Evolutionary conservation across 495 filamentous ascomycete species (phyloP).

Genomic region (Neurospora sp.): DNA sequence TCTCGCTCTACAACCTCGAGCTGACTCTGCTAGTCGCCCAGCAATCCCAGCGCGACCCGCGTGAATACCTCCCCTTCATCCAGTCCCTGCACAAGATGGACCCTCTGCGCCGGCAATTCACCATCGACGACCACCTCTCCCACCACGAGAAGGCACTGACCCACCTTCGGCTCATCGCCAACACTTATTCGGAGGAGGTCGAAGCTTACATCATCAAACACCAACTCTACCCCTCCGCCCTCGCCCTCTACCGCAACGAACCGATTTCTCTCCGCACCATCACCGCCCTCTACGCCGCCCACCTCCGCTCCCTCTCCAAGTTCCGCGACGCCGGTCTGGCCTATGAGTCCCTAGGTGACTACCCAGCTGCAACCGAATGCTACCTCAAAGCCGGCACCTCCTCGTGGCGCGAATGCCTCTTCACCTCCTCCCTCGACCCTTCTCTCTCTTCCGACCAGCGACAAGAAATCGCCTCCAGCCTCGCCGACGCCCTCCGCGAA

Average conservation of each 20-base stretch:
- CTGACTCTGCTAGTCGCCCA: slow-evolving; percentile 85
- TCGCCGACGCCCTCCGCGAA: slow-evolving; percentile 66
- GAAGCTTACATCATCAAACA: slow-evolving; percentile 67
- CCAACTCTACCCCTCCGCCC: slow-evolving; percentile 62
- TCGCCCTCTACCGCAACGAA: slow-evolving; percentile 78
- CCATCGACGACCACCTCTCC: slow-evolving; percentile 79
- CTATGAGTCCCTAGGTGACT: slow-evolving; percentile 75
- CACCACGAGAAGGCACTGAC: slow-evolving; percentile 65
- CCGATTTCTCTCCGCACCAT: slow-evolving; percentile 44
- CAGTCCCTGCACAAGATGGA: slow-evolving; percentile 71
- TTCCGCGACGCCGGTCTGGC: slow-evolving; percentile 80
- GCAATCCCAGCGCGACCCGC: slow-evolving; percentile 88
- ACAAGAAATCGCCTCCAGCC: slow-evolving; percentile 54
- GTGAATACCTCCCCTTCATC: slow-evolving; percentile 92
- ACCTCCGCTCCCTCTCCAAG: slow-evolving; percentile 60
- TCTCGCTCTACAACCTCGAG: slow-evolving; percentile 86
- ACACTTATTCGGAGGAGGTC: slow-evolving; percentile 55
- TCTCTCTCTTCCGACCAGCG: slow-evolving; percentile 44
- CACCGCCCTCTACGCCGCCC: slow-evolving; percentile 64
- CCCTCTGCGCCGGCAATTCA: slow-evolving; percentile 57
- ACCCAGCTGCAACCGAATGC: slow-evolving; percentile 58
- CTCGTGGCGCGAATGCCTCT: slow-evolving; percentile 84
- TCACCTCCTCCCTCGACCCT: slow-evolving; percentile 54
- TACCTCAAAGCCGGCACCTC: slow-evolving; percentile 63
- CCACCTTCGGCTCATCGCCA: slow-evolving; percentile 55